Evolutionary conservation across 305 asterid genomes (phyloP).

Genomic region (Fraxinus sp.): DNA sequence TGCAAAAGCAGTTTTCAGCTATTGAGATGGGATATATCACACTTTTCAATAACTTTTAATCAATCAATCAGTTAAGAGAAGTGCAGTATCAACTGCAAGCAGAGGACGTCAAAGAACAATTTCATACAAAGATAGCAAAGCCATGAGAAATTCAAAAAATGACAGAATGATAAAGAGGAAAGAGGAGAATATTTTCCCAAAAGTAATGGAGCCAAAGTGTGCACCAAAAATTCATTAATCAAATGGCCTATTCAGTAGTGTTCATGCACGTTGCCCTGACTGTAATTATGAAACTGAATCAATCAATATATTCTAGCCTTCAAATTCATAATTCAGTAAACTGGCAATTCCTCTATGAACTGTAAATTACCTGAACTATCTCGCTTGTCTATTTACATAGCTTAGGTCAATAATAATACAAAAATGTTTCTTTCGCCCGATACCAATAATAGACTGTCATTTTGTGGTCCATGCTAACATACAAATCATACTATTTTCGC

Average conservation of each 20-base stretch:
- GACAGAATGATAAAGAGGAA: not conserved
- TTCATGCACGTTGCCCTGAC: not conserved
- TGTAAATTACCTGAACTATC: conserved; percentile 3
- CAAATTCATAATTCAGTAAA: not conserved
- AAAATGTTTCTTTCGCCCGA: not conserved
- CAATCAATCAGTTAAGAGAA: conserved; percentile 3
- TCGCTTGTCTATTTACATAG: conserved; percentile 13
- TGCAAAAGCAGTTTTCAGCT: conserved; percentile 22
- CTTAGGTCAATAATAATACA: conserved; percentile 1
- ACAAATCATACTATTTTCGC: not conserved
- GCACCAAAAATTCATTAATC: not conserved
- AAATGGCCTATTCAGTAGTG: not conserved
- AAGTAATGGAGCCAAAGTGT: not conserved
- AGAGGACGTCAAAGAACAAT: not conserved
- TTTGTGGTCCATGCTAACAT: not conserved
- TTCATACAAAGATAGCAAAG: conserved; percentile 9
- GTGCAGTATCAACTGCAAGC: not conserved
- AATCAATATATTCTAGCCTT: not conserved
- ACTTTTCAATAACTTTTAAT: conserved; percentile 7
- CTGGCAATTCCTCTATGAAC: not conserved
- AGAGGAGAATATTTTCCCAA: not conserved
- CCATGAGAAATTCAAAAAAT: conserved; percentile 8
- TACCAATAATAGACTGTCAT: conserved; percentile 1
- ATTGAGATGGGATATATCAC: conserved; percentile 19
- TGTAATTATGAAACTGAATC: conserved; percentile 6